These are phyloP conservation scores for Cadophora sp. DNA, from an alignment of 2,329 filamentous ascomycete genomes.

Conservation along the genomic window DNA sequence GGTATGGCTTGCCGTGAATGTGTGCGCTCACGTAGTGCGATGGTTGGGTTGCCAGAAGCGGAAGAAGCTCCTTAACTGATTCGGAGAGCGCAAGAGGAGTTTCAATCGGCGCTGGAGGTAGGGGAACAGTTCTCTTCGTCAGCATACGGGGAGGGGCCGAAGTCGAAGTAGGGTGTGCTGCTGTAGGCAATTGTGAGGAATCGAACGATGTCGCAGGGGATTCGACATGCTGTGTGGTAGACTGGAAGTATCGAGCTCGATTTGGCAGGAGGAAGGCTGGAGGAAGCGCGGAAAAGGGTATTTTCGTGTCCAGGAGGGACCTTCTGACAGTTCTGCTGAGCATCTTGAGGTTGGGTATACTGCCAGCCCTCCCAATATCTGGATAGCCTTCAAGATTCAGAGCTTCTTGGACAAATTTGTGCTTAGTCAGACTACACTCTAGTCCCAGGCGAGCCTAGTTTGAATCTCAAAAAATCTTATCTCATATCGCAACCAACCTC, in stretches of 20 bases:
- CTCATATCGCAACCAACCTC: constrained; percentile 24
- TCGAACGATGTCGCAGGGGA: constrained; percentile 34
- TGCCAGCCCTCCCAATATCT: background rate
- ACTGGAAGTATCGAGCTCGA: constrained; percentile 52
- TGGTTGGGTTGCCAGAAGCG: constrained; percentile 74
- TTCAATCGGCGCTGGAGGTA: constrained; percentile 32
- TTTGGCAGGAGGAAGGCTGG: constrained; percentile 58
- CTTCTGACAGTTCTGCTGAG: constrained; percentile 61
- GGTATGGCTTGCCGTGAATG: constrained; percentile 81
- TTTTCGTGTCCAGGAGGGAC: constrained; percentile 66
- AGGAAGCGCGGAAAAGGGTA: constrained; percentile 49
- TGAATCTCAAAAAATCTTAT: constrained; percentile 20
- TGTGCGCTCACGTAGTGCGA: constrained; percentile 81
- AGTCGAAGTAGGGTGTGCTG: constrained; percentile 19
- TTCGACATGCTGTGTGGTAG: constrained; percentile 58
- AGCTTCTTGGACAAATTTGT: constrained; percentile 1
- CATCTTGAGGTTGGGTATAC: constrained; percentile 34
- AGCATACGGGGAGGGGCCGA: background rate
- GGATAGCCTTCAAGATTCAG: background rate
- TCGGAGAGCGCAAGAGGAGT: constrained; percentile 52
- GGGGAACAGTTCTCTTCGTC: constrained; percentile 32
- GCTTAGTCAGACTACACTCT: constrained; percentile 11
- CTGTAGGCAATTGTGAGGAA: constrained; percentile 31
- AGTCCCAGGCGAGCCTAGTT: background rate
- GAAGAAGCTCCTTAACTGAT: constrained; percentile 68